A percentile compares a stretch with the other conserved stretches of the same genome.
phyloP scores from a whole-genome alignment of 805 yeast genomes.

The Ogataea sp. region DNA sequence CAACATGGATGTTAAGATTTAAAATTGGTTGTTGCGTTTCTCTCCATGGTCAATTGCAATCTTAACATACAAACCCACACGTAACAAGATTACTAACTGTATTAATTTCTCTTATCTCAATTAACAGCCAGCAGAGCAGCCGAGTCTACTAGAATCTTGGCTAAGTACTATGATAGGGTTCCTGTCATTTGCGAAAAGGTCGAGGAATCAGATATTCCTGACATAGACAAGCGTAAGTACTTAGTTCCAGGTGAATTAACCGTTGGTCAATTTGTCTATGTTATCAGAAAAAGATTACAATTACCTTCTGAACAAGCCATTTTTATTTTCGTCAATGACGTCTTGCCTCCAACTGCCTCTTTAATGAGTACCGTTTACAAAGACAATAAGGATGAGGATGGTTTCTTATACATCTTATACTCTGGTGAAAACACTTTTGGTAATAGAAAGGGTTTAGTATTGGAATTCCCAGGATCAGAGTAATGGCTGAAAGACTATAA shows the following conservation, averaged over 20 bases:
- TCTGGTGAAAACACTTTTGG: conserved; percentile 99
- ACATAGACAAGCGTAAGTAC: conserved; percentile 94
- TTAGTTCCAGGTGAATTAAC: conserved; percentile 94
- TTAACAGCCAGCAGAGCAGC: conserved; percentile 81
- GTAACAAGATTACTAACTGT: no score
- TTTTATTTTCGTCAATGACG: conserved; percentile 93
- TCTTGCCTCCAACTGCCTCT: conserved; percentile 96
- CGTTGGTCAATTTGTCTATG: conserved; percentile 97
- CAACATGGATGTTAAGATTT: no score
- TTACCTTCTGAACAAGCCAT: conserved; percentile 97
- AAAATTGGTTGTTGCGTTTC: no score
- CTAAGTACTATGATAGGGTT: conserved; percentile 83
- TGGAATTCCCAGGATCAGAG: not conserved
- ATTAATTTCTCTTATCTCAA: no score
- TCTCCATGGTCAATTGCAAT: no score
- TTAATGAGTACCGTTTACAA: conserved; percentile 91
- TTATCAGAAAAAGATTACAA: conserved; percentile 91
- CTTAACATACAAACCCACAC: no score
- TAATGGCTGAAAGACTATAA: no score
- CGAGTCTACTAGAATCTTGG: conserved; percentile 85
- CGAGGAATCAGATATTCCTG: conserved; percentile 92
- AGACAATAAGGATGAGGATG: conserved; percentile 97
- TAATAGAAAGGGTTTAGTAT: conserved; percentile 16
- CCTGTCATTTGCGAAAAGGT: conserved; percentile 98
- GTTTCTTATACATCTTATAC: conserved; percentile 90